phyloP scores from a whole-genome alignment of 192 early-diverging fungal genomes.

The Backusella tarrabulga region DNA sequence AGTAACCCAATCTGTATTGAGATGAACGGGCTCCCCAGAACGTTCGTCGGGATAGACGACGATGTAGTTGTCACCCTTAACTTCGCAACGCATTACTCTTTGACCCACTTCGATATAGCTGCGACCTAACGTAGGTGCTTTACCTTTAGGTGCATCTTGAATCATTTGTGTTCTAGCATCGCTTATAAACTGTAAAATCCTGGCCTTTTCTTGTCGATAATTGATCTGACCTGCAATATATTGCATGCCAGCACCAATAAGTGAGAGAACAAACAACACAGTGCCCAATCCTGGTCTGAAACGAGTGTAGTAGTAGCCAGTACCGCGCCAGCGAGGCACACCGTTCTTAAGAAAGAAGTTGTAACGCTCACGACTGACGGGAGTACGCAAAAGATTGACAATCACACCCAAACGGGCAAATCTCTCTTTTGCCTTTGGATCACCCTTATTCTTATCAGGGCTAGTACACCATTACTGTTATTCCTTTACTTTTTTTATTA shows the following conservation, averaged over 20 bases:
- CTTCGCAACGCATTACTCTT: constrained; percentile 30
- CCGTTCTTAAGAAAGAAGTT: constrained; percentile 82
- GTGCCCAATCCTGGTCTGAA: constrained; percentile 68
- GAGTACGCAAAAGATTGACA: constrained; percentile 62
- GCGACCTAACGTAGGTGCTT: constrained; percentile 32
- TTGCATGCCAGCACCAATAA: constrained; percentile 61
- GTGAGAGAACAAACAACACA: constrained; percentile 52
- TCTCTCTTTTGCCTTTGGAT: constrained; percentile 49
- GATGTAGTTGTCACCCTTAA: constrained; percentile 30
- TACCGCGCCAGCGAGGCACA: constrained; percentile 77
- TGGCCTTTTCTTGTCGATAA: constrained; percentile 58
- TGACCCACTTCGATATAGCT: constrained; percentile 28
- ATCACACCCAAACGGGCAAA: constrained; percentile 67
- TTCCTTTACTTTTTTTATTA: background rate
- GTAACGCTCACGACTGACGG: constrained; percentile 64
- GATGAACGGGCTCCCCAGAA: constrained; percentile 17
- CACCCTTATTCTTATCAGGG: constrained; percentile 71
- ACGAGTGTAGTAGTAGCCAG: constrained; percentile 70
- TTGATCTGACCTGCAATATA: constrained; percentile 60
- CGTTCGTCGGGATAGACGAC: constrained; percentile 30
- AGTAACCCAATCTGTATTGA: constrained; percentile 31
- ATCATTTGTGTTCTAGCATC: constrained; percentile 26
- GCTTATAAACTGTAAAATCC: constrained; percentile 41
- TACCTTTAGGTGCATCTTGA: constrained; percentile 25
- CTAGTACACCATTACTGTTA: constrained; percentile 18